phyloP scores from a whole-genome alignment of 768 basidiomycete species.

The Terana coerulea region DNA sequence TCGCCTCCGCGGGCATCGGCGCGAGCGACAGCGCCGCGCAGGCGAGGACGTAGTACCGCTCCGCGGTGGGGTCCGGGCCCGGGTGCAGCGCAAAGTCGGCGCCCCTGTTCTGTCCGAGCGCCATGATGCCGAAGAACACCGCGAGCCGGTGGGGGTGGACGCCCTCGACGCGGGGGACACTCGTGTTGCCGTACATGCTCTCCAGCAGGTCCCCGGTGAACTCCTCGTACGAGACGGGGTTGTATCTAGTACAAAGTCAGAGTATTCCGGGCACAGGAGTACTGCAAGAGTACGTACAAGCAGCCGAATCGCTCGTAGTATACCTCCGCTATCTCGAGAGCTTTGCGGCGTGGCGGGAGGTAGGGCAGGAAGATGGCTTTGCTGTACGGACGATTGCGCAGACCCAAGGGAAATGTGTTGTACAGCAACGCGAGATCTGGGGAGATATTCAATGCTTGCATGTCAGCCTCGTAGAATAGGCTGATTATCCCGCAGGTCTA shows the following conservation, averaged over 20 bases:
- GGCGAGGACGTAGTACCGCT: slow-evolving; percentile 44
- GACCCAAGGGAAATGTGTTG: slow-evolving; percentile 47
- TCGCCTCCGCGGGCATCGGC: slow-evolving; percentile 41
- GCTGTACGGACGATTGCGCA: slow-evolving; percentile 34
- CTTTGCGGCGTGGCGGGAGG: slow-evolving; percentile 37
- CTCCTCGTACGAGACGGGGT: slow-evolving; percentile 41
- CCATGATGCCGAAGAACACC: slow-evolving; percentile 49
- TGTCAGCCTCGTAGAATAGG: slow-evolving; percentile 10
- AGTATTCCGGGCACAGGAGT: not conserved
- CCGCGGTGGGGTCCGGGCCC: slow-evolving; percentile 22
- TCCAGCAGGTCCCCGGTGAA: slow-evolving; percentile 38
- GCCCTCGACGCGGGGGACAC: slow-evolving; percentile 28
- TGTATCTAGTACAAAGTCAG: slow-evolving; percentile 32
- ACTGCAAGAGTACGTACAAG: slow-evolving; percentile 34
- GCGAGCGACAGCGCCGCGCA: slow-evolving; percentile 46
- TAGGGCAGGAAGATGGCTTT: slow-evolving; percentile 37
- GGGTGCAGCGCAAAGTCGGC: slow-evolving; percentile 28
- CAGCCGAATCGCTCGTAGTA: slow-evolving; percentile 38
- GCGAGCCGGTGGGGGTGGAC: slow-evolving; percentile 47
- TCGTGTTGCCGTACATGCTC: slow-evolving; percentile 38
- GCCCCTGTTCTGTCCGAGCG: slow-evolving; percentile 45
- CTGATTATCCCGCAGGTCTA: not conserved
- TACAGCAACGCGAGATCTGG: slow-evolving; percentile 40
- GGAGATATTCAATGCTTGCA: slow-evolving; percentile 34
- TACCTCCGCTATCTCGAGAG: slow-evolving; percentile 36